Conservation (phyloP, 352 stramenopile species). For the Phytophthora kernoviae region DNA sequence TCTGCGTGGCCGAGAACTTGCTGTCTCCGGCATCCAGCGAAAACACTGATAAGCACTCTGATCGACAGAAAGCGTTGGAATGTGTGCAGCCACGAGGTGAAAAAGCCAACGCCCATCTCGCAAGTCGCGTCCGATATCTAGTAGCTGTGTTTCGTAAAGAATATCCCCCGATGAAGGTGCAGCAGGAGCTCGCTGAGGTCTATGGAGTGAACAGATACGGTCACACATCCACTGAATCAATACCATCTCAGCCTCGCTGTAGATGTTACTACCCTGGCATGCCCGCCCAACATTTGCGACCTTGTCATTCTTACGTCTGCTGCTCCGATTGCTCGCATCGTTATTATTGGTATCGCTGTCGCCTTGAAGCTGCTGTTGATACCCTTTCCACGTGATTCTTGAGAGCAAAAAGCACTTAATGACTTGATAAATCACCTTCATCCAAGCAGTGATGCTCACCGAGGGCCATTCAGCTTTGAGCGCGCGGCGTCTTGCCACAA, state of each 20-base stretch:
- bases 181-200: constrained; percentile 1
- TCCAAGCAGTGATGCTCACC: constrained; percentile 73
- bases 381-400: constrained; percentile 87
- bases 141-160: constrained; percentile 31
- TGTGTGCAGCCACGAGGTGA: constrained; percentile 86
- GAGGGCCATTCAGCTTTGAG: constrained; percentile 64
- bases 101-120: constrained; percentile 83
- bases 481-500: constrained; percentile 53
- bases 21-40: constrained; percentile 27
- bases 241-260: constrained; percentile 91
- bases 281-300: constrained; percentile 11
- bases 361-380: constrained; percentile 43
- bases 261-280: constrained; percentile 89
- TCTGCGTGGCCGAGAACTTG: constrained; percentile 29
- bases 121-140: constrained; percentile 72
- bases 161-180: constrained; percentile 6
- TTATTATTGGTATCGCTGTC: background rate
- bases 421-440: constrained; percentile 89
- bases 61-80: constrained; percentile 75
- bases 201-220: constrained; percentile 42
- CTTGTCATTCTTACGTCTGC: constrained; percentile 26
- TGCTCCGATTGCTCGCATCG: constrained; percentile 12
- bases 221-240: constrained; percentile 92
- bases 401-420: constrained; percentile 94
- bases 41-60: constrained; percentile 81